Evolutionary conservation across 2,329 filamentous ascomycete genomes (phyloP).

Genomic region (Aspergillus bombycis): DNA sequence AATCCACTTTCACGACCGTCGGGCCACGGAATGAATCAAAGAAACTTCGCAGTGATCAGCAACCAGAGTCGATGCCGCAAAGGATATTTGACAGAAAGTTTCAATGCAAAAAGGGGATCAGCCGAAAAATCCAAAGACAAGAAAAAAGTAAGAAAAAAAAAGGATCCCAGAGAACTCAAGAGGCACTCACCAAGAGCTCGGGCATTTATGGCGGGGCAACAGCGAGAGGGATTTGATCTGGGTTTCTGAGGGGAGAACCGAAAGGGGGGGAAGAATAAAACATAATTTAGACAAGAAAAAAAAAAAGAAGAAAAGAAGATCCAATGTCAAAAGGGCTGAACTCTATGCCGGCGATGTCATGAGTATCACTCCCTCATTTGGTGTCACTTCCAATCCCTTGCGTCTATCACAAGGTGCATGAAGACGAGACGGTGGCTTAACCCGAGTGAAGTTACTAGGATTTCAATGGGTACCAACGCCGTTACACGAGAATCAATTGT

Average conservation of each 20-base stretch:
- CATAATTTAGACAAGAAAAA: neutral
- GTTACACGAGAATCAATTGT: neutral
- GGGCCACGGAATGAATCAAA: neutral
- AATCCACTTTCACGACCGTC: neutral
- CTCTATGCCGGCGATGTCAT: neutral
- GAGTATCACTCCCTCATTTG: neutral
- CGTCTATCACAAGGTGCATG: neutral
- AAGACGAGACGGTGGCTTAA: neutral
- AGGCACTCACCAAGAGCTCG: conserved; percentile 1
- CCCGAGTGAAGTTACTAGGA: neutral
- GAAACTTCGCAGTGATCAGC: neutral
- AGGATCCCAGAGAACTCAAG: neutral
- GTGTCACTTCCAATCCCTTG: conserved; percentile 2
- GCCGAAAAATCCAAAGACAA: neutral
- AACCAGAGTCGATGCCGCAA: neutral
- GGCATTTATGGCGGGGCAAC: conserved; percentile 5
- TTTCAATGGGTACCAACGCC: neutral
- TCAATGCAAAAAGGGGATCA: neutral
- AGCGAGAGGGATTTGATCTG: neutral
- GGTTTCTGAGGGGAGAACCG: neutral
- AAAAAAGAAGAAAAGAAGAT: neutral
- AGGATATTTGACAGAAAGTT: neutral
- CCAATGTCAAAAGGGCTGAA: neutral
- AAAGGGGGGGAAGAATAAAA: neutral
- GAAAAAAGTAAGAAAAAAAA: neutral